Evolutionary conservation across 208 protist species (phyloP).

Genomic region (Wallacemonas sp.): DNA sequence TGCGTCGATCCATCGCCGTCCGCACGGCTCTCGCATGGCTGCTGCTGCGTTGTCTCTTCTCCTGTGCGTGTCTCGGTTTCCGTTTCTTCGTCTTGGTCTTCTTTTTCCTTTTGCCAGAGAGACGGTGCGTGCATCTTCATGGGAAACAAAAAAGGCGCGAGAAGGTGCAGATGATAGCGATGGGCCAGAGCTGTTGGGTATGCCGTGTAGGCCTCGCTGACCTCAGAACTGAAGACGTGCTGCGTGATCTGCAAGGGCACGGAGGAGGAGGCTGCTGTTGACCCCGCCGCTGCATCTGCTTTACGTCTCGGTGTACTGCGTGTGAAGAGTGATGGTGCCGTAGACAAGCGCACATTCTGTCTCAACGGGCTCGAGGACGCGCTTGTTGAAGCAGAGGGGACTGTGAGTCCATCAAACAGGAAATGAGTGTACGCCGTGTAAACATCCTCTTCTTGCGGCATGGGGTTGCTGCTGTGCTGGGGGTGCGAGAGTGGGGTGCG

Average conservation of each 20-base stretch:
- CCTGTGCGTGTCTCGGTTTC: neutral
- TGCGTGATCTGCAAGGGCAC: no score
- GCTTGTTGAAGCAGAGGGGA: neutral
- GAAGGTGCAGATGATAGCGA: conserved; percentile 72
- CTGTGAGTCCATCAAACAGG: no score
- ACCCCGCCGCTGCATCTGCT: no score
- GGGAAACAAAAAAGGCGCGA: conserved; percentile 69
- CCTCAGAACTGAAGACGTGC: conserved; percentile 63
- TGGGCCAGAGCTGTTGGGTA: conserved; percentile 84
- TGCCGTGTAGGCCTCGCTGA: conserved; percentile 57
- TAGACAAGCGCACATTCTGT: conserved; percentile 5
- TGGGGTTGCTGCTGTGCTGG: no score
- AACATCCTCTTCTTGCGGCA: no score
- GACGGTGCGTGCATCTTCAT: conserved; percentile 3
- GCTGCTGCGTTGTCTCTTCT: no score
- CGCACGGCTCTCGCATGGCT: neutral
- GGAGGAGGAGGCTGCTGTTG: no score
- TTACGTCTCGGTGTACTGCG: conserved; percentile 59
- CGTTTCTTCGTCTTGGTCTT: neutral
- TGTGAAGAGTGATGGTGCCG: conserved; percentile 9
- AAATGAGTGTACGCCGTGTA: conserved; percentile 28
- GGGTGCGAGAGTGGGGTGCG: no score
- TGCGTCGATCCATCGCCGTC: neutral
- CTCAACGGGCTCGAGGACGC: conserved; percentile 7
- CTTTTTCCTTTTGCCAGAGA: neutral